Evolutionary conservation across 345 rosid genomes (phyloP).

Genomic region (Xanthoceras sorbifolium): DNA sequence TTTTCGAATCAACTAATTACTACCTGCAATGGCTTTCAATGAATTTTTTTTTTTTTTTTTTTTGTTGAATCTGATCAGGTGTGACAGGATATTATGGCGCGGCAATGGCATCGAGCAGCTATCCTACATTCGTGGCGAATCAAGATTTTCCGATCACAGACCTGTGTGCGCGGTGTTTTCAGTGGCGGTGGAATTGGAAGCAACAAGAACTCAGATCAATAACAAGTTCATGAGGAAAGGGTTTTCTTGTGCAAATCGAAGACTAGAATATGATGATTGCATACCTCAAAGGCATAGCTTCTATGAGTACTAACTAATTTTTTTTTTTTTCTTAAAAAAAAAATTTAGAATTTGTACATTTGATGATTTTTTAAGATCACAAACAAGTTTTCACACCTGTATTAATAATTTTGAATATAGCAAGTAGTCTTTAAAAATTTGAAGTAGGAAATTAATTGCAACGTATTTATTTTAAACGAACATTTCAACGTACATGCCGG

Average conservation of each 20-base stretch:
- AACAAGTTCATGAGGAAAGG: slow-evolving; percentile 65
- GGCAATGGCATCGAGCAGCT: slow-evolving; percentile 83
- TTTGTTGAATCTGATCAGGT: slow-evolving; percentile 46
- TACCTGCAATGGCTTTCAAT: no score
- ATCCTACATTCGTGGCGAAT: slow-evolving; percentile 74
- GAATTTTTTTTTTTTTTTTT: no score
- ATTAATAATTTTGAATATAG: neutral
- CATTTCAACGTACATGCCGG: no score
- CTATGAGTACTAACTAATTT: slow-evolving; percentile 41
- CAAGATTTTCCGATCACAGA: slow-evolving; percentile 91
- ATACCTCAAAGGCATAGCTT: slow-evolving; percentile 70
- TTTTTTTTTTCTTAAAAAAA: neutral
- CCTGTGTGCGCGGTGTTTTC: slow-evolving; percentile 85
- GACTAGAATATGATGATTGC: slow-evolving; percentile 52
- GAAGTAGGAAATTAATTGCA: neutral
- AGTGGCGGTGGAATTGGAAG: slow-evolving; percentile 54
- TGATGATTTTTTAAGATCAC: slow-evolving; percentile 8
- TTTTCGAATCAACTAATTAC: neutral
- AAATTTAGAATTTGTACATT: slow-evolving; percentile 16
- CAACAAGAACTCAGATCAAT: slow-evolving; percentile 26
- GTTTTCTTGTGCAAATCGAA: slow-evolving; percentile 54
- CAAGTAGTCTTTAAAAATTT: neutral
- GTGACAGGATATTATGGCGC: slow-evolving; percentile 87
- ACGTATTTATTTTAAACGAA: neutral
- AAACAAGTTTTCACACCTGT: neutral